Percentiles rank a stretch among this genome's conserved stretches.
Evolutionary conservation across 2,329 filamentous ascomycete genomes (phyloP).

Genomic region (Amesomyces nigricolor): DNA sequence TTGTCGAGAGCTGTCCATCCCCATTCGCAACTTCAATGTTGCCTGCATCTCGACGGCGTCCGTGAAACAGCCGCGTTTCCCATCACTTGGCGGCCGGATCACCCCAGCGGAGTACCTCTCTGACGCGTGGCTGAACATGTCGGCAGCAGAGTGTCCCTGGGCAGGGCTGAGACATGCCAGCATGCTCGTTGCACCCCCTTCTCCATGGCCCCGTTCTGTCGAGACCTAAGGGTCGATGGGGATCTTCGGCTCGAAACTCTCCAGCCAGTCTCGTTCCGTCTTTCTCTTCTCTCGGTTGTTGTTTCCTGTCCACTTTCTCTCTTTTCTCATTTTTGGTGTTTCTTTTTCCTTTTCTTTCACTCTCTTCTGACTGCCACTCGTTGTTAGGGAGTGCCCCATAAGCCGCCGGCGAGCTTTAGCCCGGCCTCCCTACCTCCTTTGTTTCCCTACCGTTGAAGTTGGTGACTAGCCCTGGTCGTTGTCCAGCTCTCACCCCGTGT

Average conservation of each 20-base stretch:
- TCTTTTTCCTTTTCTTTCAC: background rate
- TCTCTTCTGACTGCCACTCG: background rate
- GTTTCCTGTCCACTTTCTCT: slow-evolving; percentile 1
- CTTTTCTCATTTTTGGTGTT: slow-evolving; percentile 1
- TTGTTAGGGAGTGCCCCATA: slow-evolving; percentile 3
- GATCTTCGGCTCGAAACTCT: background rate
- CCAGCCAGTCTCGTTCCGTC: background rate
- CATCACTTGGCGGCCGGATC: no score
- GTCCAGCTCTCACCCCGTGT: background rate
- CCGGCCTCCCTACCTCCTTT: slow-evolving; percentile 8
- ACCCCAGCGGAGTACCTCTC: no score
- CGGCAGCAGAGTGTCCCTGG: background rate
- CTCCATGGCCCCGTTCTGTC: background rate
- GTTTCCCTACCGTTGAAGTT: background rate
- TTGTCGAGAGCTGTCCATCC: no score
- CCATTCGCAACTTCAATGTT: no score
- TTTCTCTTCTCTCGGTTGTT: slow-evolving; percentile 2
- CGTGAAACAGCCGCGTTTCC: no score
- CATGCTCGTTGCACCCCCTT: slow-evolving; percentile 2
- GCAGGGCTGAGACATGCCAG: slow-evolving; percentile 14
- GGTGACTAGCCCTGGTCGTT: slow-evolving; percentile 8
- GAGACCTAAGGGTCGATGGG: background rate
- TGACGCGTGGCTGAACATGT: background rate
- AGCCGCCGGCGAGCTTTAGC: slow-evolving; percentile 15
- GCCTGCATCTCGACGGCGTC: background rate